Base-by-base conservation (phyloP, 164 flowering plant genomes). In the Hamamelis virginiana region DNA sequence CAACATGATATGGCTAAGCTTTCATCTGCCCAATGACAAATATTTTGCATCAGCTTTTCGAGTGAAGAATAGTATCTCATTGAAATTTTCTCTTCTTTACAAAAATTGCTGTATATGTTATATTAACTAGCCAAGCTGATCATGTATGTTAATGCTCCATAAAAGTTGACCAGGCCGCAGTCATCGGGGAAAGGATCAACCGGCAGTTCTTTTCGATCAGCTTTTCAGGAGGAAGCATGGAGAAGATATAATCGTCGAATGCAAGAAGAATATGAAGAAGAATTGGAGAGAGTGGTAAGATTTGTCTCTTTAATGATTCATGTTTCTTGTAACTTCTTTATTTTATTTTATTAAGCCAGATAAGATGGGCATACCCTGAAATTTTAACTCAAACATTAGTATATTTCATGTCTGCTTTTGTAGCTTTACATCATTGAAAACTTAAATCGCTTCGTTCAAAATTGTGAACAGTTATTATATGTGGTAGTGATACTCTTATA, bases 211-310 rank as follows among this genome's bases (percentile, higher is more conserved):
- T 85, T 72, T 70, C 78, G 91, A 56, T 74, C 92, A 75, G 55
- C 80, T 72, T 88, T 88, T 72, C 89, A 82, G 77, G 96, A 89
- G 82, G 97, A 91, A 73, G 92, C 96, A 43, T 83, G 96, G 89
- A 95, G 74, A 75, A 83, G 80, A 77, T 90, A 92, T 75, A 80
- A 85, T 55, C 96, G 89, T 4, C 73, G 97, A 68, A 84, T 95
- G 96, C 93, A 88, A 79, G 97, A 95, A 72, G 94, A 88, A 75
- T 86, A 86, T 73, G 97, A 92, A 78, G 99, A 92, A 67, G 99
- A 95, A 83, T 83, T 95, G 92, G 97, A 91, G 81, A 90, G 99
- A 90, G 92, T 95, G 92, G 99, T 95, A 69, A 85, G 89, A 65
- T 45, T 25, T 52, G 57, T 41, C 46, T 45, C 8, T 66, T 43